These are phyloP conservation scores for Zymoseptoria pseudotritici DNA, from an alignment of 2,329 filamentous ascomycete species.

Conservation along the genomic window DNA sequence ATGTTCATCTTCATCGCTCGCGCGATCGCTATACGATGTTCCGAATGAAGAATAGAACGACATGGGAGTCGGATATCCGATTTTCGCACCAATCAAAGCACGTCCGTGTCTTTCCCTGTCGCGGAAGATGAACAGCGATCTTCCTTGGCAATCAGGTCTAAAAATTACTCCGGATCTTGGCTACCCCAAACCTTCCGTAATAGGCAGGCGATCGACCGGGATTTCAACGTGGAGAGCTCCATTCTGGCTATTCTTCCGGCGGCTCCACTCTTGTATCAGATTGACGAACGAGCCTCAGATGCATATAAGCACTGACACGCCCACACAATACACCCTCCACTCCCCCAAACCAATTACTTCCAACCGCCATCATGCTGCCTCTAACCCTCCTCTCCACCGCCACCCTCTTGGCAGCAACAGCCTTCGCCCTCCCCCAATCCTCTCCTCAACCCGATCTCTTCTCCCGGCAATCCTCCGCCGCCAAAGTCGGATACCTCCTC, in stretches of 20 bases:
- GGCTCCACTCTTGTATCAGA: background rate
- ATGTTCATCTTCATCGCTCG: too few relatives aligned
- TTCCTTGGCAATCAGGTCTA: background rate
- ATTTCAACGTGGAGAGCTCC: background rate
- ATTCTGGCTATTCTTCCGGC: background rate
- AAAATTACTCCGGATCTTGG: background rate
- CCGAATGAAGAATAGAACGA: too few relatives aligned
- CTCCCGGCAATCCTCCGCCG: slow-evolving; percentile 1
- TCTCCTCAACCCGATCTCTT: background rate
- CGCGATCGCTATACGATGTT: too few relatives aligned
- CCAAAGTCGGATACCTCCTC: slow-evolving; percentile 14
- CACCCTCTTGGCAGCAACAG: background rate
- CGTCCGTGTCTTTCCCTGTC: background rate
- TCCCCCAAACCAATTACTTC: background rate
- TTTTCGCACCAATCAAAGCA: background rate
- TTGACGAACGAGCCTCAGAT: background rate
- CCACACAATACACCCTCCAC: background rate
- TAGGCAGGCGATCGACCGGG: background rate
- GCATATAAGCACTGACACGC: background rate
- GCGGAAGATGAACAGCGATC: background rate
- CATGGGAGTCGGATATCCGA: background rate
- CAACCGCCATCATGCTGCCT: background rate
- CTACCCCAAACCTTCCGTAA: background rate
- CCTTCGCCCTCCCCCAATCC: background rate
- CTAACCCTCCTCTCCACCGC: background rate